Base-by-base conservation (phyloP, 1,284 basidiomycete species). In the Tylopilus orsonianus region DNA sequence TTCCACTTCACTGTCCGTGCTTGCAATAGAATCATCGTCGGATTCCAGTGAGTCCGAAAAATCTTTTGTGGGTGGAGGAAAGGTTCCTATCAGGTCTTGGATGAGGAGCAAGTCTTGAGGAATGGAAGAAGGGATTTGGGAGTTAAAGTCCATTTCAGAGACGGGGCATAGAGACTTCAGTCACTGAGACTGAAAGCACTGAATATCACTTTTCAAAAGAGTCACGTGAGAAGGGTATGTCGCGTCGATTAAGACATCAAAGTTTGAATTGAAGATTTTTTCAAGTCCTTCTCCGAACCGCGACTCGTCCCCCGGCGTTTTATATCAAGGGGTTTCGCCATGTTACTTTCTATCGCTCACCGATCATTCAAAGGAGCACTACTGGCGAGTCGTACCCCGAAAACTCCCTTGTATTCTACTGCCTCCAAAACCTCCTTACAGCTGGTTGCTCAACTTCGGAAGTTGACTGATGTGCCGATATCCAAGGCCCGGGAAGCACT, bases 401-500 rank as follows among this genome's bases (percentile, higher is more conserved):
- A 48, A 22, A 14, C 14, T 33, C 23, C 22, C 23, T 34, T 56
- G 41, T 78, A 75, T 57, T 77, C 75, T 22, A 71, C 71, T 12
- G 34, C 63, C 18, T 59, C 69, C 23, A 74, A 83, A 69, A 67
- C 75, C 41, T 69, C 85, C 26, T 74, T 90, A 48, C 83, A 87
- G 54, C 83, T 94, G 54, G 87, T 98, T 53, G 87, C 89, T 2
- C 84, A 93, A 67, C 80, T 98, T 29, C 85, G 95, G 49, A 90
- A 88, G 70, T 76, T 77, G 51, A 87, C 83, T 4, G 81, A 86
- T 57, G 91, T 90, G 44, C 90, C 90, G 12, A 84, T 97, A 61
- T 77, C 83, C 39, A 93, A 94, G 72, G 95, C 94, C 40, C 83
- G 88, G 42, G 90, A 96, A 67, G 94, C 95, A 2, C 85, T 97